These are phyloP conservation scores for Metschnikowia koreensis DNA, from an alignment of 805 yeast genomes.

Conservation along the genomic window DNA sequence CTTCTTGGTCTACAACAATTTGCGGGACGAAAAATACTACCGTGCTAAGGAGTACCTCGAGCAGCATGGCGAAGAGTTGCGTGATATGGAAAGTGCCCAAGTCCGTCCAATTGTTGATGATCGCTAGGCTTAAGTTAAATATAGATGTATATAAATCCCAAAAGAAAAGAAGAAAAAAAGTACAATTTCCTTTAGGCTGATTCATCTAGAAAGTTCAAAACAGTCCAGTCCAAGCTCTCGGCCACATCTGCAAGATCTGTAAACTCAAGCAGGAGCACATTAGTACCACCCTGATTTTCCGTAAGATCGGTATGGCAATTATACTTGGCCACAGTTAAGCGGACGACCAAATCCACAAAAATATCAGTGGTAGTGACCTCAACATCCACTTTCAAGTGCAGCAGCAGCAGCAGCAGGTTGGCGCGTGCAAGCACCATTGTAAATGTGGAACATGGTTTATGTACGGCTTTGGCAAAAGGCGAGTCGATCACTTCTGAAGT, in stretches of 20 bases:
- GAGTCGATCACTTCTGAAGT: constrained; percentile 18
- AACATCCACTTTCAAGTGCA: constrained; percentile 26
- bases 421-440: constrained; percentile 23
- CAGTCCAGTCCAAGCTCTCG: constrained; percentile 57
- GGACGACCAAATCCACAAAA: constrained; percentile 39
- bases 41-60: constrained; percentile 43
- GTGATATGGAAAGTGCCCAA: constrained; percentile 28
- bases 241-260: constrained; percentile 52
- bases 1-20: constrained; percentile 56
- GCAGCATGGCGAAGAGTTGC: constrained; percentile 37
- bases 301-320: constrained; percentile 23
- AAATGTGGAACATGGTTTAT: constrained; percentile 35
- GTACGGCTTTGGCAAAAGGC: constrained; percentile 41
- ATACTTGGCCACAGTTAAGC: constrained; percentile 35
- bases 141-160: neutral
- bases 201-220: constrained; percentile 32
- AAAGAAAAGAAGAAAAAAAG: neutral
- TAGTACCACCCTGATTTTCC: constrained; percentile 31
- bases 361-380: constrained; percentile 40
- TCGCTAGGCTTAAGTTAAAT: neutral
- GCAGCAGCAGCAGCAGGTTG: neutral
- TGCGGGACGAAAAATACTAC: constrained; percentile 61
- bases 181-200: neutral
- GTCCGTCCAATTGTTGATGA: constrained; percentile 31
- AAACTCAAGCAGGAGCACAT: constrained; percentile 46